phyloP scores from a whole-genome alignment of 306 rosid species.

The Abrus pulchellus region DNA sequence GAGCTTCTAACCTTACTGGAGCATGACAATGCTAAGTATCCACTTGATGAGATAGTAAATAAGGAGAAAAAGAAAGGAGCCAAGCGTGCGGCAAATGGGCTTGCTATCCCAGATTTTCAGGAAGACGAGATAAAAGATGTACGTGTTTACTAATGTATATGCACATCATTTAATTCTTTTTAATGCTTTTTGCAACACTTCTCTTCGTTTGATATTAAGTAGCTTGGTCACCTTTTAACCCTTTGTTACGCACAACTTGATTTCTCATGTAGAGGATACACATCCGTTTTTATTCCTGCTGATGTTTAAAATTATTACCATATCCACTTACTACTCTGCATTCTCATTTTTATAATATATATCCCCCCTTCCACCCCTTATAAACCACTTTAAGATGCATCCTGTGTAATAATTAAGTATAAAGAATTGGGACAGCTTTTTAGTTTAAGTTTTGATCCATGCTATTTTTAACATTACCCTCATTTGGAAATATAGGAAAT shows the following conservation, averaged over 20 bases:
- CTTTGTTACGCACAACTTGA: conserved; percentile 20
- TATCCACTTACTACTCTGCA: background rate
- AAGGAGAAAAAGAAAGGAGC: conserved; percentile 81
- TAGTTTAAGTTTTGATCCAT: conserved; percentile 7
- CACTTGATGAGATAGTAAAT: conserved; percentile 67
- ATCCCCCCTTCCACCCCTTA: background rate
- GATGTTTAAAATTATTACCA: background rate
- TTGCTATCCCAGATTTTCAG: conserved; percentile 78
- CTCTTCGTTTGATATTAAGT: conserved; percentile 1
- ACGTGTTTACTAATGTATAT: conserved; percentile 40
- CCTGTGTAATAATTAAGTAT: background rate
- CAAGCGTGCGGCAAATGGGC: conserved; percentile 66
- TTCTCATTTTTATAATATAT: conserved; percentile 1
- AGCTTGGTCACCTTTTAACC: conserved; percentile 22
- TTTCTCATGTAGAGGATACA: conserved; percentile 13
- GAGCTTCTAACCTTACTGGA: conserved; percentile 82
- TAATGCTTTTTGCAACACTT: conserved; percentile 9
- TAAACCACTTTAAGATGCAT: conserved; percentile 26
- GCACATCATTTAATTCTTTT: conserved; percentile 7
- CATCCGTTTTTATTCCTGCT: background rate
- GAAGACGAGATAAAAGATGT: conserved; percentile 82
- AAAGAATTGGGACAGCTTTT: conserved; percentile 2
- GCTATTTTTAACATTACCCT: background rate
- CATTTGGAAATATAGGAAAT: background rate
- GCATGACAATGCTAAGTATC: conserved; percentile 92